A percentile compares a stretch with the other conserved stretches of the same genome.
These are phyloP conservation scores for sweet orange (Citrus sinensis) DNA, from an alignment of 345 rosid species.

Conservation along the genomic window DVS_A1.0 CM039162.1:21056001-21056500, in stretches of 20 bases:
- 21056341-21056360: not conserved
- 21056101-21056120: not conserved
- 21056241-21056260: conserved; percentile 7
- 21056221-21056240: not conserved
- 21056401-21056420: not conserved
- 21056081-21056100: not conserved
- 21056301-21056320: not conserved
- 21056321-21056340: not conserved
- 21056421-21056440: not conserved
- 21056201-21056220: not conserved
- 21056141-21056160: not conserved
- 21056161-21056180: conserved; percentile 4
- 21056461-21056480: not conserved
- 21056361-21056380: not conserved
- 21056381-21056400: not conserved
- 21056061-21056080: too few relatives aligned
- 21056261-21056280: conserved; percentile 10
- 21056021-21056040: too few relatives aligned
- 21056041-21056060: too few relatives aligned
- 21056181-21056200: conserved; percentile 2
- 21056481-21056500: not conserved
- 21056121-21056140: not conserved
- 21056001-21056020: too few relatives aligned
- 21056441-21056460: not conserved
- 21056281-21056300: conserved; percentile 12